Evolutionary conservation across 2,329 filamentous ascomycete genomes (phyloP), one percentile per base, ranked within the genome.

Genomic region (Alternaria incomplexa): DNA sequence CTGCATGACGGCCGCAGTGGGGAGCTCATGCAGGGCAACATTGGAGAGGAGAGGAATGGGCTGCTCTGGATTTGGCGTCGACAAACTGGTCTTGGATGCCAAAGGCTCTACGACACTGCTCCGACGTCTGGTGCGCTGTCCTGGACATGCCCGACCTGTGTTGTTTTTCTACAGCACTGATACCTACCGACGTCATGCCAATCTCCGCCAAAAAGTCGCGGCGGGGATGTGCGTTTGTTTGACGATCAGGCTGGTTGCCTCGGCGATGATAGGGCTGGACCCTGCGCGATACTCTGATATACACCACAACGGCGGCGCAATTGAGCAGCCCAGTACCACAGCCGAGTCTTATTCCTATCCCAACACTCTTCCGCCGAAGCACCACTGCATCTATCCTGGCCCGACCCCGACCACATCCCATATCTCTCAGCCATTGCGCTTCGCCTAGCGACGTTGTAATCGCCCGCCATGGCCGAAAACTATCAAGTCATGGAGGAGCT

Each of bases 401-500:
- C 68, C 72, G 74, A 71, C 68, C 68, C 57, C 54, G 54, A 50
- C 54, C 55, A 60, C 56, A 58, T 61, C 61, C 53, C 64, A 53
- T 53, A 44, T 48, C 50, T 30, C 64, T 64, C 65, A 67, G 69
- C 72, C 63, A 56, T 54, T 51, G 52, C 62, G 59, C 65, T 68
- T 67, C 67, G 61, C 65, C 63, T 58, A 61, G 66, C 61, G 68
- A 62, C 61, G 62, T 52, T 52, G 65, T 55, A 58, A 50, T 62
- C 63, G 63, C 63, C 69, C 66, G 86, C 84, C 70, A 90, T 96
- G 85, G 92, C 94, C 73, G 90, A 90, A 76, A 91, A 92, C 78
- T 99, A 97, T 81, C 92, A 97, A 83, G 92, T 98, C 79, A 87
- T 98, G 75, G 95, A 98, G 85, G 96, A 98, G 85, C 87, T 98